Percentiles rank a stretch among this genome's conserved stretches.
phyloP scores from a whole-genome alignment of 1,284 basidiomycete species.

The Naganishia cerealis region DNA sequence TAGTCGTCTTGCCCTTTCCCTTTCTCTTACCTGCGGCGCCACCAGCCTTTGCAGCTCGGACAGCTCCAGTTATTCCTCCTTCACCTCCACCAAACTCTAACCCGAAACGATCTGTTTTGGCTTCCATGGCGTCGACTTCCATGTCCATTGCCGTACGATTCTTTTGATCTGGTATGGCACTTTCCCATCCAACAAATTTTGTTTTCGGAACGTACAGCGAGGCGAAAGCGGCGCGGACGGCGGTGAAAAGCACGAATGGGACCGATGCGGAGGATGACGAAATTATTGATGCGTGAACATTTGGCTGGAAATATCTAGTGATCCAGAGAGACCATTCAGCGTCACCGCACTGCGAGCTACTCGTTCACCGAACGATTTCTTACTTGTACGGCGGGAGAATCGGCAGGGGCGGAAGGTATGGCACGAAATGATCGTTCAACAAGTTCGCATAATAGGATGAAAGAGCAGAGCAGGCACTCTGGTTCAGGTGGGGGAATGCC shows the following conservation, averaged over 20 bases:
- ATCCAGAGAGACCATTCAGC: background rate
- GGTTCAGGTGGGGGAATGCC: constrained; percentile 43
- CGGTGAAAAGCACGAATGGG: constrained; percentile 42
- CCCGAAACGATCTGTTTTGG: constrained; percentile 33
- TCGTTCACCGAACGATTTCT: constrained; percentile 22
- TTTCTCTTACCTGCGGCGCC: background rate
- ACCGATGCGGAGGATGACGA: constrained; percentile 46
- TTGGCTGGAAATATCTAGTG: constrained; percentile 46
- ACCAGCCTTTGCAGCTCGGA: constrained; percentile 40
- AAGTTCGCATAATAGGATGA: constrained; percentile 46
- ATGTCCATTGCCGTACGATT: constrained; percentile 25
- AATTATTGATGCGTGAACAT: constrained; percentile 49
- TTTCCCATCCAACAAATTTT: constrained; percentile 48
- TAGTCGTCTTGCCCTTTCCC: constrained; percentile 27
- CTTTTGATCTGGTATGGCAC: constrained; percentile 28
- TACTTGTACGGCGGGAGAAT: constrained; percentile 48
- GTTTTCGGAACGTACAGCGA: constrained; percentile 48
- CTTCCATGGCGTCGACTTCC: constrained; percentile 31
- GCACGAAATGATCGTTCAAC: constrained; percentile 49
- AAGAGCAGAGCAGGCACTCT: constrained; percentile 38
- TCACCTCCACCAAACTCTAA: constrained; percentile 39
- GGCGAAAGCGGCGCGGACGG: constrained; percentile 48
- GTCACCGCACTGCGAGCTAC: background rate
- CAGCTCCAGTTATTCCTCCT: constrained; percentile 51
- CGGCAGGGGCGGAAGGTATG: constrained; percentile 44